Conservation (phyloP, 106 monocot species). For the Dioscorea zingiberensis region DNA sequence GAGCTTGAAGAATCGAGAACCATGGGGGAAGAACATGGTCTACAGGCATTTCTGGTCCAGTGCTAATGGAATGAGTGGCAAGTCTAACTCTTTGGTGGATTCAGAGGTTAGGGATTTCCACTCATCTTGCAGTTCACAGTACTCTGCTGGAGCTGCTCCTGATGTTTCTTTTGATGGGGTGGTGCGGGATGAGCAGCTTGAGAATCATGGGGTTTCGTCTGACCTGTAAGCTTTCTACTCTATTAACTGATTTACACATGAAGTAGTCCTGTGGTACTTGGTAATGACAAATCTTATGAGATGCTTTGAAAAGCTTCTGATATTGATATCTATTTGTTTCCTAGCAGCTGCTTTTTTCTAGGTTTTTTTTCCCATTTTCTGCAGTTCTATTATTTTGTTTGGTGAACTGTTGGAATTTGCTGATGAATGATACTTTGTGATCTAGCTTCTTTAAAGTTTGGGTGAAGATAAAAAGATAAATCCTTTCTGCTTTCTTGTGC, state of each 20-base stretch:
- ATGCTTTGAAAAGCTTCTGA: not conserved
- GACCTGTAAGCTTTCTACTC: slow-evolving; percentile 43
- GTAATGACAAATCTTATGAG: too few species aligned
- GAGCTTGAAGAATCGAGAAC: slow-evolving; percentile 35
- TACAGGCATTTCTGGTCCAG: slow-evolving; percentile 44
- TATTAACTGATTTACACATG: too few species aligned
- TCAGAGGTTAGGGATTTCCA: slow-evolving; percentile 24
- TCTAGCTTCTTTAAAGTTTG: too few species aligned
- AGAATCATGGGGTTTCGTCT: slow-evolving; percentile 27
- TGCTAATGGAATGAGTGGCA: slow-evolving; percentile 28
- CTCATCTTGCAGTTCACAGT: slow-evolving; percentile 18
- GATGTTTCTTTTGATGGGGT: slow-evolving; percentile 52
- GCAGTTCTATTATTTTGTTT: not conserved
- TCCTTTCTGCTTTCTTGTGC: too few species aligned
- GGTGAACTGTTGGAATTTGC: not conserved
- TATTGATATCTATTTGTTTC: not conserved
- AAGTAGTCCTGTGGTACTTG: too few species aligned
- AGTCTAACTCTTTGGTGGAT: slow-evolving; percentile 15
- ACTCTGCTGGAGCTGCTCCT: slow-evolving; percentile 45
- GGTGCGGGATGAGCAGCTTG: slow-evolving; percentile 36
- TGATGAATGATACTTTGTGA: too few species aligned
- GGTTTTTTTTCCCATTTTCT: not conserved
- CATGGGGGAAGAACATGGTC: slow-evolving; percentile 39
- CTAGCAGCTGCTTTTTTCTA: not conserved
- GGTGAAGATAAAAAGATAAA: too few species aligned